Conservation (phyloP, 2,329 filamentous ascomycete genomes). For the Oidium heveae region DNA sequence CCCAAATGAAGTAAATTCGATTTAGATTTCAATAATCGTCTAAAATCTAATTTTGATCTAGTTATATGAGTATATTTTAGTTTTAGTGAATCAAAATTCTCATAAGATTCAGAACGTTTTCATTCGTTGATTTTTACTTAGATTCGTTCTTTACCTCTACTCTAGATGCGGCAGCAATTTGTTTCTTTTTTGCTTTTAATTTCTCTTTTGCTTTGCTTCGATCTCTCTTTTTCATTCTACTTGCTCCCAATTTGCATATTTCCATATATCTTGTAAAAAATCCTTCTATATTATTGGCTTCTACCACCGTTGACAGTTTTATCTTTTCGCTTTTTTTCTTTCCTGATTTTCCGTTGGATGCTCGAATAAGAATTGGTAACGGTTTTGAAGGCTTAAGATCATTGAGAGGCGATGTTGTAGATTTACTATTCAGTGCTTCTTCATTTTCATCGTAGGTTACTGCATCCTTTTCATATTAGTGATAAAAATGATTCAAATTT, state of each 20-base stretch:
- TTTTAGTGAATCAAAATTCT: no score
- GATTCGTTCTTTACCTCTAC: no score
- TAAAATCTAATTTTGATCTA: no score
- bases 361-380: conserved; percentile 55
- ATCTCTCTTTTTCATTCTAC: conserved; percentile 74
- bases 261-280: conserved; percentile 81
- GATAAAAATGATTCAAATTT: no score
- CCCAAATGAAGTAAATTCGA: no score
- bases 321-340: conserved; percentile 25
- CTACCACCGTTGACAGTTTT: conserved; percentile 65
- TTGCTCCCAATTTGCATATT: conserved; percentile 73
- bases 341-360: conserved; percentile 49
- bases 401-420: neutral
- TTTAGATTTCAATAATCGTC: no score
- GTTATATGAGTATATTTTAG: no score
- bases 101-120: no score
- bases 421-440: conserved; percentile 14
- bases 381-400: conserved; percentile 23
- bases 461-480: conserved; percentile 1
- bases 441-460: conserved; percentile 11
- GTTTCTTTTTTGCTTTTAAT: conserved; percentile 38
- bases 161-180: conserved; percentile 13
- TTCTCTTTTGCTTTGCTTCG: conserved; percentile 64
- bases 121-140: no score
- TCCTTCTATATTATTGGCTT: conserved; percentile 44